Evolutionary conservation across 2,329 filamentous ascomycete species (phyloP), one percentile per base, ranked within the genome.

Genomic region (Pestalotiopsis sp.): DNA sequence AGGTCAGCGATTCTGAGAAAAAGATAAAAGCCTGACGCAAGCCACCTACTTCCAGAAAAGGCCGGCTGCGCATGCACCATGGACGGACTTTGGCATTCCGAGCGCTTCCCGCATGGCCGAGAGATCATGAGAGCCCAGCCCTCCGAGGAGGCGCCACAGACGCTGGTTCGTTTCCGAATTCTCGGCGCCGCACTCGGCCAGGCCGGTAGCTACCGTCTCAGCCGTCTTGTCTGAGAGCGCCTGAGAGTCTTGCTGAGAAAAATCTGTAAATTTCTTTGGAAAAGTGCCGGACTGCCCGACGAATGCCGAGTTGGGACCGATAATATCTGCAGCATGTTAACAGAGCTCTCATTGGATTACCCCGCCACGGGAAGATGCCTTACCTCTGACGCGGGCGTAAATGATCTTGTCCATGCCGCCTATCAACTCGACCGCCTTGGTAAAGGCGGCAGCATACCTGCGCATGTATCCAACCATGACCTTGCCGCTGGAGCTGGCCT

Each of bases 381-480:
- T n/a, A 52, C 45, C 45, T 52, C 57, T 12, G 3, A 59, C 57
- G 17, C 57, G 57, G 57, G 57, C 57, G 25, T 59, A 59, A 4
- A 59, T 12, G 25, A 59, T 59, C 57, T 59, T 36, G 17, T 59
- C 23, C 23, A 59, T 36, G 57, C 57, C 57, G 25, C 57, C 27
- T 4, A 27, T 52, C 7, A 52, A 20, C 27, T 59, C 27, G 25
- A 59, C 23, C 1, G 57, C 57, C 17, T 59, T 27, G 23, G 14
- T 6, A 27, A 27, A 59, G 1, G 57, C 23, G 27, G 57, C 23
- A 27, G 57, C 57, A 17, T 59, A 59, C 14, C 57, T 27, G 23
- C 57, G 57, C 57, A 59, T 59, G 12, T 59, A 59, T 5, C 57
- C 57, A 27, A 59, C 57, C 23, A 59, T 27, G 57, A 59, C 57